These are phyloP conservation scores for Penicillium sp. DNA, from an alignment of 2,329 filamentous ascomycete genomes.

Conservation along the genomic window DNA sequence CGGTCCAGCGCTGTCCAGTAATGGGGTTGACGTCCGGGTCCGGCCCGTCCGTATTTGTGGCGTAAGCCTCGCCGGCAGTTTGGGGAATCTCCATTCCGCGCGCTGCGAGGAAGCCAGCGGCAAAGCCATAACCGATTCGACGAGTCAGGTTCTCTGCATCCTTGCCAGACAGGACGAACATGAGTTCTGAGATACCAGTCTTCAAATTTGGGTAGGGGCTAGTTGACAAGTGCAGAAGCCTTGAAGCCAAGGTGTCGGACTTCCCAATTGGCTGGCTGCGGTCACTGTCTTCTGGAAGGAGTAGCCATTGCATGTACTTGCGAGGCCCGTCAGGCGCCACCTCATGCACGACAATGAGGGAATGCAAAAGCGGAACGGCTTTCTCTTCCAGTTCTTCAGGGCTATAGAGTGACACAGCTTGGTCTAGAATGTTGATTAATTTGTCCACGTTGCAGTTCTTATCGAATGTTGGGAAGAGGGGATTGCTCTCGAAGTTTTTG, in stretches of 20 bases:
- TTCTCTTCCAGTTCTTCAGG: constrained; percentile 73
- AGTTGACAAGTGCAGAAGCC: constrained; percentile 76
- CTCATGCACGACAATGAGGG: constrained; percentile 73
- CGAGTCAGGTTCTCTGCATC: constrained; percentile 80
- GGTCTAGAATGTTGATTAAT: constrained; percentile 71
- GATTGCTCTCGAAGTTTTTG: constrained; percentile 49
- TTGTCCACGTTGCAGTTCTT: constrained; percentile 64
- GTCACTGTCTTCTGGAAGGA: constrained; percentile 79
- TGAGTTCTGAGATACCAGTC: constrained; percentile 73
- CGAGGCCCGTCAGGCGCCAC: constrained; percentile 67
- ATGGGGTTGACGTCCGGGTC: constrained; percentile 71
- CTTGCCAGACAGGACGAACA: constrained; percentile 85
- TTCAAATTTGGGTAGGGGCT: constrained; percentile 75
- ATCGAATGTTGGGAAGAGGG: constrained; percentile 69
- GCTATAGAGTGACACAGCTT: constrained; percentile 65
- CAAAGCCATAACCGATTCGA: constrained; percentile 94
- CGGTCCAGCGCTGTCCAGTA: constrained; percentile 79
- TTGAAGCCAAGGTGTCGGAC: constrained; percentile 73
- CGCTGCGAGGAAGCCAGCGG: constrained; percentile 84
- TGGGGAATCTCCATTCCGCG: constrained; percentile 79
- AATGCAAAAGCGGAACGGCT: constrained; percentile 73
- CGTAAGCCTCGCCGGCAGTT: constrained; percentile 62
- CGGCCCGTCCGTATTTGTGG: constrained; percentile 32
- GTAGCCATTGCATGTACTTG: constrained; percentile 63
- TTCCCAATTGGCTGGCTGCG: constrained; percentile 77